These are phyloP conservation scores for Aspergillus mulundensis DNA, from an alignment of 495 filamentous ascomycete species.

Conservation along the genomic window DNA sequence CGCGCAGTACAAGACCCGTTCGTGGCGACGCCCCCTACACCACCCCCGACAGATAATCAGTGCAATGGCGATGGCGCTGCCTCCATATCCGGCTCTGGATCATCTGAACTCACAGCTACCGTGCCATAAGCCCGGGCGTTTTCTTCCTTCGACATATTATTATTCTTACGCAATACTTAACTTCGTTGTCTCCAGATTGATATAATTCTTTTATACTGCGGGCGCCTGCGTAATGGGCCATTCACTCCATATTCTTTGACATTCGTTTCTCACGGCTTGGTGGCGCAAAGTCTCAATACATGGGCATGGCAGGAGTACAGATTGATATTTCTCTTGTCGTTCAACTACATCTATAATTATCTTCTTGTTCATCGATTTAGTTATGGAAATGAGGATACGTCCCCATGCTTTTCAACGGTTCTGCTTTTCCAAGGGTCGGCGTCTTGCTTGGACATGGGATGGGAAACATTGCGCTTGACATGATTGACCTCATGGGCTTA, in stretches of 20 bases:
- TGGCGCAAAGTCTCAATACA: slow-evolving; percentile 30
- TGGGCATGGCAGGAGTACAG: slow-evolving; percentile 24
- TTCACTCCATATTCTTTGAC: slow-evolving; percentile 20
- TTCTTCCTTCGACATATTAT: slow-evolving; percentile 36
- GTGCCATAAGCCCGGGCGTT: slow-evolving; percentile 24
- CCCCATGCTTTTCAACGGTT: slow-evolving; percentile 23
- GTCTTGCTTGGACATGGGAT: slow-evolving; percentile 28
- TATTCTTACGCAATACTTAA: slow-evolving; percentile 25
- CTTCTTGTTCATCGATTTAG: slow-evolving; percentile 23
- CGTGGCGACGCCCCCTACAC: slow-evolving; percentile 40
- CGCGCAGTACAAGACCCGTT: slow-evolving; percentile 30
- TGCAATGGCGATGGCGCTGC: slow-evolving; percentile 27
- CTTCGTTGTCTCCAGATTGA: slow-evolving; percentile 20
- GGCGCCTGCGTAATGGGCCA: slow-evolving; percentile 44
- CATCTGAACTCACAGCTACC: slow-evolving; percentile 28
- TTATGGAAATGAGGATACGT: slow-evolving; percentile 23
- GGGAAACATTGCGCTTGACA: slow-evolving; percentile 18
- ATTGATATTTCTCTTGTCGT: slow-evolving; percentile 21
- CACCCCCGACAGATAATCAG: slow-evolving; percentile 41
- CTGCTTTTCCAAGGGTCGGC: slow-evolving; percentile 28
- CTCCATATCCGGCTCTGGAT: too few relatives aligned
- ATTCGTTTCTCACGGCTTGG: slow-evolving; percentile 34
- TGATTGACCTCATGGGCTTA: slow-evolving; percentile 17
- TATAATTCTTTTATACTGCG: slow-evolving; percentile 34
- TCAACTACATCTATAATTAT: slow-evolving; percentile 21